Base-by-base conservation (phyloP, 352 stramenopile species). In the Phytophthora tubulina region DNA sequence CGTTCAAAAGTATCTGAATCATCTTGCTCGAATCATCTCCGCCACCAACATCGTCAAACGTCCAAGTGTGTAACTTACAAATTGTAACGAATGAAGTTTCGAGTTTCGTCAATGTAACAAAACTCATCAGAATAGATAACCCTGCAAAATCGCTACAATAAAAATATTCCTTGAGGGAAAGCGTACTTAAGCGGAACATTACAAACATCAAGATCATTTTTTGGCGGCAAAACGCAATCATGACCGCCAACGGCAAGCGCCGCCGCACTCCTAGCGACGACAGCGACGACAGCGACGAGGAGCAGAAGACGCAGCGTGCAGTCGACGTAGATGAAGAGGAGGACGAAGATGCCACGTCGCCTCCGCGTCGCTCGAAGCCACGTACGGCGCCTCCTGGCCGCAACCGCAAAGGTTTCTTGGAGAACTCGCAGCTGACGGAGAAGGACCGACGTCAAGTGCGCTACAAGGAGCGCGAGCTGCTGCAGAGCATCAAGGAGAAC, bases 401-500 rank as follows among this genome's bases (percentile, higher is more conserved):
- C 44, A 66, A 63, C 10, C 72, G 65, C 31, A 78, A 78, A 45
- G 82, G 79, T 0, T 90, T 91, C 46, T 72, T 93, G n/a, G 78
- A 88, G 50, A 75, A 92, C 39, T 93, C 86, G 51, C 73, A 90
- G 58, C 68, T 93, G 54, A 92, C 75, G 2, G 83, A 93, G 31
- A 79, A 85, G 56, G 88, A 95, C 72, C 84, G 88, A 21, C 88
- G 88, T 27, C 74, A 85, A 9, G 82, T 95, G 58, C 86, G 88
- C 32, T 90, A 81, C 52, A 88, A 93, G 56, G 86, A 95, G 68
- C 86, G 88, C 65, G 86, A 92, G 72, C 75, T 95, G 49, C 73
- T 90, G 41, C 81, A 88, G 57, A 81, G 85, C 36, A 88, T 95
- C 71, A 86, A 85, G 42, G 85, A 93, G 67, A 90, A 91, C 61